These are phyloP conservation scores for Dentipellis sp. DNA, from an alignment of 768 basidiomycete genomes.

Conservation along the genomic window DNA sequence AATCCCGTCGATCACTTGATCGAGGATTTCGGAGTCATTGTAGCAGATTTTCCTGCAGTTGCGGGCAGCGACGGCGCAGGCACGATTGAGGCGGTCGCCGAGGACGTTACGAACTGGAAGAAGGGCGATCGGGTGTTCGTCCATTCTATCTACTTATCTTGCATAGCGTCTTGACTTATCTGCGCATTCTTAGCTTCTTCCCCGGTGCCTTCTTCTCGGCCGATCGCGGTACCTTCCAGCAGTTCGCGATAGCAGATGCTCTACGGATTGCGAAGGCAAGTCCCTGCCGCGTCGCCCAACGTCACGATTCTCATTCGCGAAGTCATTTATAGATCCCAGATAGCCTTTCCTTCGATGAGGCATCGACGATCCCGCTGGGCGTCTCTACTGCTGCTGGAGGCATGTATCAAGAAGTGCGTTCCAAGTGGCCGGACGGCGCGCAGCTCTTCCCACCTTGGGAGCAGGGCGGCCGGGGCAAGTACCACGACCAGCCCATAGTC, in stretches of 20 bases:
- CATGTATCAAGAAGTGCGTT: conserved; percentile 28
- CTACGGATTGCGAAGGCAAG: conserved; percentile 12
- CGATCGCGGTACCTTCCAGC: conserved; percentile 12
- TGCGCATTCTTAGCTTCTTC: conserved; percentile 3
- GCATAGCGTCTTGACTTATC: not conserved
- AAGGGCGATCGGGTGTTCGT: conserved; percentile 20
- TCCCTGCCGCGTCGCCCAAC: not conserved
- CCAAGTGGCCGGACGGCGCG: conserved; percentile 21
- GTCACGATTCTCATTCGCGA: not conserved
- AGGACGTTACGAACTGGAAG: conserved; percentile 17
- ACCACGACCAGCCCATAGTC: conserved; percentile 34
- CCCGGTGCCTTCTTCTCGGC: not conserved
- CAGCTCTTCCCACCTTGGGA: conserved; percentile 32
- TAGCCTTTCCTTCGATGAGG: conserved; percentile 38
- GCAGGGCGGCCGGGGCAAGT: conserved; percentile 28
- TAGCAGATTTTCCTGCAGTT: conserved; percentile 15
- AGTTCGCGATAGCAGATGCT: conserved; percentile 14
- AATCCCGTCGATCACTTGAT: conserved; percentile 14
- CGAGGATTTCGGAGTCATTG: conserved; percentile 11
- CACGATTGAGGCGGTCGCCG: conserved; percentile 18
- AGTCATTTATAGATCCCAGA: conserved; percentile 30
- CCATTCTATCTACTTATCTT: not conserved
- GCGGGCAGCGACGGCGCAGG: conserved; percentile 19
- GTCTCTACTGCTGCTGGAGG: conserved; percentile 40
- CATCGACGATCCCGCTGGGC: conserved; percentile 38